These are phyloP conservation scores for Albizia julibrissin DNA, from an alignment of 306 rosid genomes.

Conservation along the genomic window DNA sequence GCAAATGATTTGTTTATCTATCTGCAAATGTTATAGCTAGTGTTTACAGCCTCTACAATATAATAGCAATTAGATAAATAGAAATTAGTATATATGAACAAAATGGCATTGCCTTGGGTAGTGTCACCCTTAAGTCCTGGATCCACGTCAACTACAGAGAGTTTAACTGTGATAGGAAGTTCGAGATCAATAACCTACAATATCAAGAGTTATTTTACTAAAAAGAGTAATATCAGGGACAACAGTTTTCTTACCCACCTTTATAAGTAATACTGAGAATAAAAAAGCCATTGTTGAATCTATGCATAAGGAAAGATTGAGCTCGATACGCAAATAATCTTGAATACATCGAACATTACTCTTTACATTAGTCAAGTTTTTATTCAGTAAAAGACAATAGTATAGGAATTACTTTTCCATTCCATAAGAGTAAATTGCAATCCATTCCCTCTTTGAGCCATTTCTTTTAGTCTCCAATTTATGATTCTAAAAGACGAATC, in stretches of 20 bases:
- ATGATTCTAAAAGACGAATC: constrained; percentile 64
- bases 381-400: not conserved
- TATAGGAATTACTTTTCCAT: constrained; percentile 63
- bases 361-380: not conserved
- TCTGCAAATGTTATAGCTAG: not conserved
- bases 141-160: constrained; percentile 64
- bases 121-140: constrained; percentile 82
- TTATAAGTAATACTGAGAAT: not conserved
- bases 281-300: not conserved
- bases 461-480: constrained; percentile 72
- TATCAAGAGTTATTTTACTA: not conserved
- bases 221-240: not conserved
- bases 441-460: constrained; percentile 98
- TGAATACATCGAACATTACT: constrained; percentile 1
- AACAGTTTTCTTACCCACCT: not conserved
- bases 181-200: constrained; percentile 67
- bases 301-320: not conserved
- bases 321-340: not conserved
- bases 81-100: too few relatives aligned
- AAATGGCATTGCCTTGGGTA: constrained; percentile 51
- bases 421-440: constrained; percentile 87
- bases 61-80: not conserved
- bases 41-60: not conserved
- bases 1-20: not conserved
- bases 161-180: constrained; percentile 52